Base-by-base conservation (phyloP, 805 yeast genomes). In the Maudiozyma serrabonitensis region DNA sequence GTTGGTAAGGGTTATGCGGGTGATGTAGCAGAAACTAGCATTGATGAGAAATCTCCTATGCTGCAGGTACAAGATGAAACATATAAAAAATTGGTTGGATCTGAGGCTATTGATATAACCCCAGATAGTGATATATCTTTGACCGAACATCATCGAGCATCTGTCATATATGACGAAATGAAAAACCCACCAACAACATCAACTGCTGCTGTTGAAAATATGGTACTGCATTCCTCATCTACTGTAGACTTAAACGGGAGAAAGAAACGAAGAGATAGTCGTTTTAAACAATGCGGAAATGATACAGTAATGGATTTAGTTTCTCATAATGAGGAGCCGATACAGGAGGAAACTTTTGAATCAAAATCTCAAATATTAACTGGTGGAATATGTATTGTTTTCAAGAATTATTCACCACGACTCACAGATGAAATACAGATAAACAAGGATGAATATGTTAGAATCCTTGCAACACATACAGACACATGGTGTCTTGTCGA, bases 401-500 rank as follows among this genome's bases (percentile, higher is more conserved):
- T 46, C 0, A 50, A 53, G 18, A 50, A 50, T 2, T 71, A 70
- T 47, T 28, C 46, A 2, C 68, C 72, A 26, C 61, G 55, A 15
- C 55, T 72, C 31, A 57, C 69, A 4, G 75, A 70, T 58, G 75
- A 72, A 48, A 58, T 72, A 11, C 49, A 53, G 13, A 55, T 71
- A 6, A 7, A 39, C 1, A 41, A 43, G 2, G 72, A 71, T 2
- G 75, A 70, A 32, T 56, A 40, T 48, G 66, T 67, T 9, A 60
- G 59, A 51, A 56, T 71, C 1, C 50, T 71, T 7, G 72, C 74
- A 1, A 62, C 64, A 16, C 75, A 72, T 55, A 67, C 73, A 1
- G 75, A 72, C 53, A 74, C 75, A 3, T 72, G 75, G 75, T 71
- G 74, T 49, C 53, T 72, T 12, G 73, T 63, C 2, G 74, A 71